Evolutionary conservation across 192 early-diverging fungal species (phyloP).

Genomic region (Gonapodya prolifera): DNA sequence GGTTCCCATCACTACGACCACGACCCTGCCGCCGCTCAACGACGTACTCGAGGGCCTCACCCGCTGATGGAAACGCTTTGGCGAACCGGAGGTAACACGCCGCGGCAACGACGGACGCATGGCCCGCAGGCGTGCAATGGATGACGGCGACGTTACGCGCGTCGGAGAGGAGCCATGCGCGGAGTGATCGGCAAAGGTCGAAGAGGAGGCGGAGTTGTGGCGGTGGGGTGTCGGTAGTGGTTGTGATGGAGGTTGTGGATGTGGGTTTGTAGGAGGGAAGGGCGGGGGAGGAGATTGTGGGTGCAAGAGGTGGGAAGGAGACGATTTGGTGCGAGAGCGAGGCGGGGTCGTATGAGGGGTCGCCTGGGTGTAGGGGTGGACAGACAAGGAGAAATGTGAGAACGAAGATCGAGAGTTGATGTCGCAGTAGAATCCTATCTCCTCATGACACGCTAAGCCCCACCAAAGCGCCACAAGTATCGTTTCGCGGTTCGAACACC

Average conservation of each 20-base stretch:
- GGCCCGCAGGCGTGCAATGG: constrained; percentile 27
- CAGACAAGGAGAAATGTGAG: too few species aligned
- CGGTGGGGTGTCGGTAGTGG: too few species aligned
- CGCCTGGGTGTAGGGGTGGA: too few species aligned
- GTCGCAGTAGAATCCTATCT: too few species aligned
- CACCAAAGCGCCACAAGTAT: too few species aligned
- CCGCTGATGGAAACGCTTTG: constrained; percentile 26
- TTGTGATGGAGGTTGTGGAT: too few species aligned
- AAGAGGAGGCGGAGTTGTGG: constrained; percentile 32
- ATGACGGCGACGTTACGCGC: constrained; percentile 32
- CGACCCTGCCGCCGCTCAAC: constrained; percentile 12
- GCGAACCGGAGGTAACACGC: constrained; percentile 31
- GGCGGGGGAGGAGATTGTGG: constrained; percentile 15
- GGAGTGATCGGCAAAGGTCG: constrained; percentile 38
- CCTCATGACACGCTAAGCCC: too few species aligned
- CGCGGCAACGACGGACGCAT: too few species aligned
- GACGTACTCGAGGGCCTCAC: constrained; percentile 38
- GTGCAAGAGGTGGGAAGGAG: constrained; percentile 22
- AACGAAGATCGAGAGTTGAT: too few species aligned
- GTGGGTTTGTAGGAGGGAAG: too few species aligned
- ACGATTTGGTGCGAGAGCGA: constrained; percentile 34
- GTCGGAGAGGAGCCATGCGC: constrained; percentile 35
- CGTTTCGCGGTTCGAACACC: too few species aligned
- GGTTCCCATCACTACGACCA: not conserved
- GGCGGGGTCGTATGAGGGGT: constrained; percentile 31